Base-by-base conservation (phyloP, 179 eudicot species). In the Nepenthes alata region DNA sequence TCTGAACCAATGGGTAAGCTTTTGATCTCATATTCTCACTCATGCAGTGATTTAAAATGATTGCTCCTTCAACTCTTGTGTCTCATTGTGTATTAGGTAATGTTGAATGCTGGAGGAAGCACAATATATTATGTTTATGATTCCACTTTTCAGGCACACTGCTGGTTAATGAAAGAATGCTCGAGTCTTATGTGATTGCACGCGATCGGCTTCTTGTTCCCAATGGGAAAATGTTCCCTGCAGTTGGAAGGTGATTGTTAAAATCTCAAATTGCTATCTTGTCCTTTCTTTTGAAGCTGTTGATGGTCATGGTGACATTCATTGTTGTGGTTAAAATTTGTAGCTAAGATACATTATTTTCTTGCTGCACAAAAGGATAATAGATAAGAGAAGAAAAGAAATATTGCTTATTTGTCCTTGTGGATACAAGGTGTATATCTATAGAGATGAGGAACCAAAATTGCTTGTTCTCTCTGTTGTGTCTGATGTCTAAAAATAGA, bases 1-100 rank as follows among this genome's bases (percentile, higher is more conserved):
- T 93, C 98, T 55, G 98, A 93, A 68, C 98, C 98, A 41, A 93
- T 93, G 97, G 98, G 98, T 93, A 80, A 69, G 81, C 56, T 65
- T n/a, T 36, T 16, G 13, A 2, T 25, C 8, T 37, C 34, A 41
- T 41, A 7, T 41, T 41, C 45, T 41, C 8, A 41, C 45, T 4
- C 45, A 41, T 41, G 6, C 5, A 4, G 8, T 41, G 45, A 41
- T 41, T 41, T 41, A 4, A 7, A 1, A 41, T 41, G 45, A 4
- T 7, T 41, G 8, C 8, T 41, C 45, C 45, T 41, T 41, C 8
- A 7, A 41, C 45, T 41, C 5, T 25, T 1, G 45, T 41, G 6
- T 41, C 8, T 41, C 45, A 4, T 4, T 41, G 45, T 41, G 45
- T 41, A 7, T 41, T 41, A 7, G 45, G 45, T 41, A 41, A 41